Evolutionary conservation across 371 early-diverging fungal genomes (phyloP).

Genomic region (Mortierella sp.): DNA sequence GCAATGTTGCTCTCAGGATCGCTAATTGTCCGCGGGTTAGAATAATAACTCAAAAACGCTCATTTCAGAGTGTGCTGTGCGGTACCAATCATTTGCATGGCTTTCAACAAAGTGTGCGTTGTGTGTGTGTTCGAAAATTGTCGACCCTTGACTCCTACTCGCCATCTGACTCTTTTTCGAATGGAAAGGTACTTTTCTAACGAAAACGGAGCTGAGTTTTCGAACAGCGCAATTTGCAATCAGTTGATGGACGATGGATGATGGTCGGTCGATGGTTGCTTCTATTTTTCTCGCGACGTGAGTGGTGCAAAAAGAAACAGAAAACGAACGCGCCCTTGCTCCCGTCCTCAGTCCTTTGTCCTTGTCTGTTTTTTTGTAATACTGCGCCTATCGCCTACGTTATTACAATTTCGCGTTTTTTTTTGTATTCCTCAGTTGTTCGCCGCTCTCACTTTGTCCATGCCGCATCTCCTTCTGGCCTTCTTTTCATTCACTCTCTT

Average conservation of each 20-base stretch:
- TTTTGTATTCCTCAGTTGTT: not conserved
- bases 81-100: slow-evolving; percentile 2
- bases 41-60: not conserved
- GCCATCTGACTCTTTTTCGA: not conserved
- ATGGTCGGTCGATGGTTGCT: too few species aligned
- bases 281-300: not conserved
- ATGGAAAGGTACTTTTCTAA: not conserved
- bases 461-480: not conserved
- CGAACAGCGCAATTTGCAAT: not conserved
- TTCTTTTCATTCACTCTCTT: not conserved
- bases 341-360: not conserved
- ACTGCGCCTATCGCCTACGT: too few species aligned
- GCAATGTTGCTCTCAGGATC: not conserved
- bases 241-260: too few species aligned
- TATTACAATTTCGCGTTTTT: too few species aligned
- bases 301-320: not conserved
- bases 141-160: too few species aligned
- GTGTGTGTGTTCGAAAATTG: too few species aligned
- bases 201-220: not conserved
- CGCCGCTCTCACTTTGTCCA: not conserved
- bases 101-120: not conserved
- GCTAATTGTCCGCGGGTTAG: slow-evolving; percentile 5
- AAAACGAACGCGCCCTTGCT: not conserved
- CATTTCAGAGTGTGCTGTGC: not conserved
- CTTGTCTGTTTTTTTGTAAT: not conserved